A percentile compares a stretch with the other conserved stretches of the same genome.
Evolutionary conservation across 192 early-diverging fungal genomes (phyloP).

Genomic region (Coemansia brasiliensis): DNA sequence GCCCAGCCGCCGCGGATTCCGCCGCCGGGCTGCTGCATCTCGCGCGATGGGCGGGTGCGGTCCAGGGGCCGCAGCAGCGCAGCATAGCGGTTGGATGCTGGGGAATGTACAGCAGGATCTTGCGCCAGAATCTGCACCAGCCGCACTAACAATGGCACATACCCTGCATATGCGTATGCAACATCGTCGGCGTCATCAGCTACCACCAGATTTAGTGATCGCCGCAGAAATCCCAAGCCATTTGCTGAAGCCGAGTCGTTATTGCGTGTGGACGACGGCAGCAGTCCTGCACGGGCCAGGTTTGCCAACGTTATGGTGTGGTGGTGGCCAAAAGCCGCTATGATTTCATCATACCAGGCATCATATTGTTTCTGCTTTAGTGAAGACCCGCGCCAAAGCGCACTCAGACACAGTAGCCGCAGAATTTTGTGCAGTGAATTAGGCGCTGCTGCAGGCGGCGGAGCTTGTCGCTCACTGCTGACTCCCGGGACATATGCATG

Average conservation of each 20-base stretch:
- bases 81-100: slow-evolving; percentile 37
- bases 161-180: slow-evolving; percentile 92
- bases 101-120: slow-evolving; percentile 42
- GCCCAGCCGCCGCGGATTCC: slow-evolving; percentile 72
- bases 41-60: slow-evolving; percentile 20
- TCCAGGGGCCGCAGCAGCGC: slow-evolving; percentile 45
- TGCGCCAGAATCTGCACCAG: slow-evolving; percentile 77
- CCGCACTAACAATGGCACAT: slow-evolving; percentile 88
- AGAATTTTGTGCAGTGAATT: slow-evolving; percentile 62
- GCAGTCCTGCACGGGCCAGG: slow-evolving; percentile 66
- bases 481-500: slow-evolving; percentile 61
- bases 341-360: slow-evolving; percentile 76
- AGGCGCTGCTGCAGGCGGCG: slow-evolving; percentile 20
- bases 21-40: slow-evolving; percentile 22
- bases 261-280: slow-evolving; percentile 24
- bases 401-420: slow-evolving; percentile 82
- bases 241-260: slow-evolving; percentile 28
- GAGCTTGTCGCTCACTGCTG: slow-evolving; percentile 8
- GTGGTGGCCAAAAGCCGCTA: slow-evolving; percentile 89
- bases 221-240: slow-evolving; percentile 57
- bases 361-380: slow-evolving; percentile 85
- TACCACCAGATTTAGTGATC: slow-evolving; percentile 74
- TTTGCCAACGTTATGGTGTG: slow-evolving; percentile 87
- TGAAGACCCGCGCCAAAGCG: slow-evolving; percentile 70
- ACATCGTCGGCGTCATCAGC: slow-evolving; percentile 88